Conservation (phyloP, 73 alveolate genomes). For the Paramecium pentaurelia region DNA sequence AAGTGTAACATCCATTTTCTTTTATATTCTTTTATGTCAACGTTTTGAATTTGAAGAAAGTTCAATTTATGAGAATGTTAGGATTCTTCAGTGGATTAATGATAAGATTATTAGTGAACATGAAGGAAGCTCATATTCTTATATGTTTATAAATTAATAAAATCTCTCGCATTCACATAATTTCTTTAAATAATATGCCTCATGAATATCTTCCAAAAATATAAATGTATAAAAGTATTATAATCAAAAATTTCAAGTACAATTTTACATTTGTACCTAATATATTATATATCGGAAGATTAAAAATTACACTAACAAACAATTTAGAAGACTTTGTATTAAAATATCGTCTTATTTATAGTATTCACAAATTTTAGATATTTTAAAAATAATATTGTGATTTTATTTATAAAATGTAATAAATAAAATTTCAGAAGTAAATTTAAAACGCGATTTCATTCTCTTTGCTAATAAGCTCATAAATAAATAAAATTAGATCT, state of each 20-base stretch:
- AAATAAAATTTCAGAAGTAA: neutral
- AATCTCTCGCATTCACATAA: neutral
- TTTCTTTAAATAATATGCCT: neutral
- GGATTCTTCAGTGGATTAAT: neutral
- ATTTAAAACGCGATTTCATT: neutral
- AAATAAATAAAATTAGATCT: neutral
- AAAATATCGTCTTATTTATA: neutral
- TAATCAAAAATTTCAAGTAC: neutral
- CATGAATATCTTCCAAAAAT: neutral
- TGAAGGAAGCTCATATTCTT: constrained; percentile 37
- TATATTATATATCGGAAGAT: neutral
- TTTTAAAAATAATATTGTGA: neutral
- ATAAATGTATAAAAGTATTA: neutral
- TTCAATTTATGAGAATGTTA: neutral
- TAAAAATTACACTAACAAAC: neutral
- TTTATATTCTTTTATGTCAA: neutral
- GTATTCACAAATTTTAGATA: neutral
- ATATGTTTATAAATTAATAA: neutral
- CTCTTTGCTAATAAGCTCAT: neutral
- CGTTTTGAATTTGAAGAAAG: neutral
- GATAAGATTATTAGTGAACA: constrained; percentile 8
- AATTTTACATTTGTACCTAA: neutral
- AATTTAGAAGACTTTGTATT: neutral
- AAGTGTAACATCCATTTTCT: neutral
- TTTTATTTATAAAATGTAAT: neutral